Base-by-base conservation (phyloP, 805 yeast genomes). In the Kodamaea jinghongensis region DNA sequence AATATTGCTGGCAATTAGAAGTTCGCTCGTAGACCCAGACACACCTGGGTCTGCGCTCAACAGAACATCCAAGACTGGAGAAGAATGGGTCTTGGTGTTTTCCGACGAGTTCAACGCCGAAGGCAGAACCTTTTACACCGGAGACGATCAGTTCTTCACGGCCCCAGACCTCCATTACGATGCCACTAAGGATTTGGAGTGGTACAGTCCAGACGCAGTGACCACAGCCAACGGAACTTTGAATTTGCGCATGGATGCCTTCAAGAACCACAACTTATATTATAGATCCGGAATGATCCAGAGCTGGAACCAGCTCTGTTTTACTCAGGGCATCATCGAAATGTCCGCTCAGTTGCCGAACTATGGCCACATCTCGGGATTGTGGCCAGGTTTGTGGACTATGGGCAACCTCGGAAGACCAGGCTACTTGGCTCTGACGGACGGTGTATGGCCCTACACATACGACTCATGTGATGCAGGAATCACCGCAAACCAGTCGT, bases 301-400 rank as follows among this genome's bases (percentile, higher is more conserved):
- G 45, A 49, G 60, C 40, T 65, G 71, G 71, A 65, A 65, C 48
- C 54, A 58, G 48, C 48, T 65, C 40, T 65, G 71, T 41, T 61
- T 54, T 52, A 62, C 61, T 28, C 59, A 56, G 31, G 69, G 64
- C 1, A 41, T 52, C 38, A 47, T 65, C 14, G 62, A 58, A 36
- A 55, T 62, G 5, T 49, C 58, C 12, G 61, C 60, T 6, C 48
- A 48, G 43, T 41, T 63, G 43, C 69, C 70, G 26, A 58, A 60
- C 33, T 58, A 54, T 39, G 59, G 63, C 1, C 54, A 56, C 35
- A 51, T 53, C 32, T 43, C 57, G 13, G 70, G 70, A 0, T 48
- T 63, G 38, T 65, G 70, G 70, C 70, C 70, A 1, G 70, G 66
- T 31, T 44, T 61, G 13, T 65, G 70, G 70, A 56, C 67, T 23